Percentiles rank a stretch among this genome's conserved stretches.
Conservation (phyloP, 2,329 filamentous ascomycete genomes). For the Colletotrichum lini region DNA sequence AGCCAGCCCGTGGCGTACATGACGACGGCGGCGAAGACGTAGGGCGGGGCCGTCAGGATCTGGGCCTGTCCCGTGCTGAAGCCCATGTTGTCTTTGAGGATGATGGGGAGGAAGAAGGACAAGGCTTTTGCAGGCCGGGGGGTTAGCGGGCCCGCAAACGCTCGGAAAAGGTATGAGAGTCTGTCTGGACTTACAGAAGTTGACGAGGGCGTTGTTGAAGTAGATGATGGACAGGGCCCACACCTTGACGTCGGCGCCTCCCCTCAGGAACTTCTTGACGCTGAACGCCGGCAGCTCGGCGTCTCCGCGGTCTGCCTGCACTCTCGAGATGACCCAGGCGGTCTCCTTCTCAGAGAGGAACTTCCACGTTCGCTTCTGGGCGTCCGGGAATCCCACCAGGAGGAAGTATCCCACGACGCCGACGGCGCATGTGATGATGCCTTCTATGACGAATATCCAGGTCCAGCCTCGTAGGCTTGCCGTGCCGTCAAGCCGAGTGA, state of each 20-base stretch:
- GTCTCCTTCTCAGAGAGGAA: conserved; percentile 79
- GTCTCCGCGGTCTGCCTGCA: conserved; percentile 76
- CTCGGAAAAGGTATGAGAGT: no score
- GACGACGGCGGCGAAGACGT: conserved; percentile 71
- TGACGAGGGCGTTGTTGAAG: conserved; percentile 44
- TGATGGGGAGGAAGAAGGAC: conserved; percentile 70
- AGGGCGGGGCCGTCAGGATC: conserved; percentile 71
- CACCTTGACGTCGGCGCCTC: conserved; percentile 83
- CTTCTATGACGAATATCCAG: conserved; percentile 77
- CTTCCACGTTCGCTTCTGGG: conserved; percentile 60
- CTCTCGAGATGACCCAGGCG: conserved; percentile 75
- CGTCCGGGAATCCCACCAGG: conserved; percentile 84
- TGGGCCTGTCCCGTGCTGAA: conserved; percentile 57
- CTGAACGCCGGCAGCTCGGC: conserved; percentile 76
- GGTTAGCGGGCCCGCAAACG: conserved; percentile 45
- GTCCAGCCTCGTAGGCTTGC: conserved; percentile 68
- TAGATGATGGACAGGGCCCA: conserved; percentile 62
- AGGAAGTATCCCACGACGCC: conserved; percentile 65
- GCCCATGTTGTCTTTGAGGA: conserved; percentile 58
- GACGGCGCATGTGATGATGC: conserved; percentile 64
- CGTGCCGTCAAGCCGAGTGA: conserved; percentile 65
- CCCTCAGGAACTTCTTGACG: conserved; percentile 77
- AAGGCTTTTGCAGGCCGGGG: conserved; percentile 58
- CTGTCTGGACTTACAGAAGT: conserved; percentile 24
- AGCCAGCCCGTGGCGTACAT: conserved; percentile 75